Evolutionary conservation across 139 green algal species (phyloP), one percentile per base, ranked within the genome.

Genomic region (Penium margaritaceum): DNA sequence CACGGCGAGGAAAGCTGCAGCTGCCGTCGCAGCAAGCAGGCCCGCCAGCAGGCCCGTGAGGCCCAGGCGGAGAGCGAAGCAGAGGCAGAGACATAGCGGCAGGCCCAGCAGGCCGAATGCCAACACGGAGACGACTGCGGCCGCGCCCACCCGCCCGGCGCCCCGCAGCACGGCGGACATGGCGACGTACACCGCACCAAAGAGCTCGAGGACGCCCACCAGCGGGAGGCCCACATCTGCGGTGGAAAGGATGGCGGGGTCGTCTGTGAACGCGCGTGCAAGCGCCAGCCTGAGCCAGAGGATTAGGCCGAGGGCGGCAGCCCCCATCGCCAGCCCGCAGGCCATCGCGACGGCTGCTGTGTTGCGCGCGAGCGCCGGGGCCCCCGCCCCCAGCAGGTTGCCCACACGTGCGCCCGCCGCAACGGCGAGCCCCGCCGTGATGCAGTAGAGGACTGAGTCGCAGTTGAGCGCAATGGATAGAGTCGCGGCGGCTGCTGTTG

Each of bases 381-480:
- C 27, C 12, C 33, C 53, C 12, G 72, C 69, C n/a, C 72, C 72
- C 17, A 80, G 64, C 9, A 77, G 64, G 66, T 80, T 80, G 15
- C 38, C 47, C 19, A 77, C 72, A 24, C 72, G 69, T 39, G 53
- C 70, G 32, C 32, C 29, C 15, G 43, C n/a, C 15, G 72, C 64
- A 24, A 27, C 57, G 24, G 34, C 36, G 30, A 76, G 41, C 19
- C 51, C 36, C 19, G 32, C 69, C 5, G 64, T 35, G 30, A 80
- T 12, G 6, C 35, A 77, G 64, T 47, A 80, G 39, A 34, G 29
- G 4, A 80, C 14, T 4, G 38, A 46, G 14, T 44, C 27, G 12
- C 38, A 35, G 38, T 77, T 80, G 51, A 75, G 30, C 15, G 70
- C 17, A 6, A 80, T 70, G 72, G 29, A 35, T n/a, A 80, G 33